Conservation (phyloP, 2,329 filamentous ascomycete species). For the Epichloe elymi region DNA sequence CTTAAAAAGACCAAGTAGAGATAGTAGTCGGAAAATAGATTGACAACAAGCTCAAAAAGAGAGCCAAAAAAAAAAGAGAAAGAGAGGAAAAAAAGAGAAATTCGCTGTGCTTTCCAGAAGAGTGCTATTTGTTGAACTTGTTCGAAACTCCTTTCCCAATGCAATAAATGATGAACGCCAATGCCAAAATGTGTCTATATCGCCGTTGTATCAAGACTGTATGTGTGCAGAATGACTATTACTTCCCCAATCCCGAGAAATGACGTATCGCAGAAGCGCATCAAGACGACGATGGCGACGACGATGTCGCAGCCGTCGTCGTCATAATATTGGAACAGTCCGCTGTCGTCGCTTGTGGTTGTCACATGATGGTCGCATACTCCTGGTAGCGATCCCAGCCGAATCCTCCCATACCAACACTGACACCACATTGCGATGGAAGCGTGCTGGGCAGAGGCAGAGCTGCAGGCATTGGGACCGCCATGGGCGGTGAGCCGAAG, state of each 20-base stretch:
- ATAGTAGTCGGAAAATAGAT: no score
- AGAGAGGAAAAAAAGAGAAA: conserved; percentile 15
- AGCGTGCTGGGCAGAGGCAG: conserved; percentile 81
- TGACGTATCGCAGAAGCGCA: conserved; percentile 8
- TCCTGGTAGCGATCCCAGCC: conserved; percentile 80
- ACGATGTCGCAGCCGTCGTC: conserved; percentile 12
- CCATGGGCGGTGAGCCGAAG: conserved; percentile 67
- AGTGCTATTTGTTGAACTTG: conserved; percentile 24
- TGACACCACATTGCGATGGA: conserved; percentile 67
- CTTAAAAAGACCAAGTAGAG: background rate
- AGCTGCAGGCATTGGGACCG: conserved; percentile 54
- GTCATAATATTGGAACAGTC: conserved; percentile 36
- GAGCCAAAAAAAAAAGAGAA: conserved; percentile 14
- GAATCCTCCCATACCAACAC: conserved; percentile 57
- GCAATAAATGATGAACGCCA: conserved; percentile 25
- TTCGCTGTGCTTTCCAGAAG: conserved; percentile 12
- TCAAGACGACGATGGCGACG: conserved; percentile 15
- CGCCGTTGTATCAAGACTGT: conserved; percentile 21
- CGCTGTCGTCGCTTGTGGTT: conserved; percentile 38
- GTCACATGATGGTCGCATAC: conserved; percentile 79
- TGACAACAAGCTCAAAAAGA: conserved; percentile 6
- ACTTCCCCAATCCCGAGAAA: background rate
- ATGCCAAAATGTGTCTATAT: conserved; percentile 22
- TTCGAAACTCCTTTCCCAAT: conserved; percentile 29
- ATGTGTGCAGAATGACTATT: background rate